Base-by-base conservation (phyloP, 345 rosid genomes). In the Draba incana region DNA sequence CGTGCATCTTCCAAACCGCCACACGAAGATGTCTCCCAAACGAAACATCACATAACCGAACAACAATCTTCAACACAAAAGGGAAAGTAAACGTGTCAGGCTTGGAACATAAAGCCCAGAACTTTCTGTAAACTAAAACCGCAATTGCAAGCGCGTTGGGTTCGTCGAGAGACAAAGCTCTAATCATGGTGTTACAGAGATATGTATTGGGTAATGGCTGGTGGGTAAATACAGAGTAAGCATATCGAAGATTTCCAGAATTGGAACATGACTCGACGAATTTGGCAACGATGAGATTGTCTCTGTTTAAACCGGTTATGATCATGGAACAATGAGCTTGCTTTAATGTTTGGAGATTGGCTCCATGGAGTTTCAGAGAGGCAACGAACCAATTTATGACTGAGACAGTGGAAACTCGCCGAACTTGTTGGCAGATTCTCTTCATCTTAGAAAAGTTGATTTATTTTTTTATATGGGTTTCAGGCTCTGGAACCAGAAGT, bases 71-170 rank as follows among this genome's bases (percentile, higher is more conserved):
- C 62, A 84, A 58, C 45, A 51, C 86, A 64, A 81, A 83, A 38
- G 94, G 90, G 68, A 82, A 79, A 2, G 95, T 83, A 68, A 89
- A 87, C 16, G 86, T 52, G 67, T 92, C 92, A 3, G 90, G 90
- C 39, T 80, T 80, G 73, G 80, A 65, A 14, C 85, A 77, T 1
- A 70, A 72, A 24, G 50, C n/a, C 60, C 73, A 84, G 8, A 92
- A 80, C 61, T 62, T 69, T 57, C 76, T 82, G 77, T 67, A 92
- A 74, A 87, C 75, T 11, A 37, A 13, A 61, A 92, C 47, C 6
- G 96, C 88, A 1, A 2, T 11, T 38, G 72, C 3, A 4, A 50
- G 24, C 5, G 74, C 62, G 9, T 41, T 48, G 50, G 82, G 77
- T 24, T 71, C 72, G 25, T 71, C 78, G 4, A 62, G 70, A 27